A percentile compares a stretch with the other conserved stretches of the same genome.
phyloP scores from a whole-genome alignment of 2,329 filamentous ascomycete genomes.

The Stemphylium vesicarium region DNA sequence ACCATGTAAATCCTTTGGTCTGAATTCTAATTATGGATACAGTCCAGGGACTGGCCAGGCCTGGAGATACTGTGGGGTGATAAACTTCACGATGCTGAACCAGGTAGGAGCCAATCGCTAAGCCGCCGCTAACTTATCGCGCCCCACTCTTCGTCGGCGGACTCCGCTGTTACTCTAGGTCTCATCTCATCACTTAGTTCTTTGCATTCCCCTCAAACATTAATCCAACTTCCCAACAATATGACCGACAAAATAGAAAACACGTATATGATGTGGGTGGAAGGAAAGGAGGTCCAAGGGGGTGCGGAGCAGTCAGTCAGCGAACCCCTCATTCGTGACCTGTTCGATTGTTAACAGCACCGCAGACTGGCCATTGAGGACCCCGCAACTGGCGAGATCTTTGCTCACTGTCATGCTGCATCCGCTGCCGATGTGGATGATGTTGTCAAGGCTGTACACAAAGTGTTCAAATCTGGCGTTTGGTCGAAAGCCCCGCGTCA shows the following conservation, averaged over 20 bases:
- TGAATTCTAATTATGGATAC: too few relatives aligned
- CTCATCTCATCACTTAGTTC: conserved; percentile 4
- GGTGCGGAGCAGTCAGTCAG: conserved; percentile 56
- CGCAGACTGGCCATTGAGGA: conserved; percentile 61
- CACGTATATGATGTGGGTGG: conserved; percentile 51
- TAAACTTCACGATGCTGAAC: not conserved
- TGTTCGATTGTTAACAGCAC: conserved; percentile 14
- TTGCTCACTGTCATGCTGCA: conserved; percentile 60
- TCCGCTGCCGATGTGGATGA: conserved; percentile 54
- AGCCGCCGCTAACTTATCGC: conserved; percentile 27
- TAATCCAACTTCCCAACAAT: not conserved
- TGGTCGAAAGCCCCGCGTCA: conserved; percentile 66
- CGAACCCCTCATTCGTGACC: conserved; percentile 17
- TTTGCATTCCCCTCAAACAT: not conserved
- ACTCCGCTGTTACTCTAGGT: conserved; percentile 18
- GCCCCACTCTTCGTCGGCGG: conserved; percentile 28
- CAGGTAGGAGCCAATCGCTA: conserved; percentile 1
- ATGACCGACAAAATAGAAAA: conserved; percentile 17
- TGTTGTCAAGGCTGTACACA: conserved; percentile 53
- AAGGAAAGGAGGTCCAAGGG: conserved; percentile 51
- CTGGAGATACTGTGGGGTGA: not conserved
- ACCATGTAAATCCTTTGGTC: too few relatives aligned
- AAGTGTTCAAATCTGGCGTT: conserved; percentile 57
- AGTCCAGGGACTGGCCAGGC: too few relatives aligned
- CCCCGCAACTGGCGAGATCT: conserved; percentile 60